These are phyloP conservation scores for Plasmodium billcollinsi DNA, from an alignment of 169 alveolate species.

Conservation along the genomic window DNA sequence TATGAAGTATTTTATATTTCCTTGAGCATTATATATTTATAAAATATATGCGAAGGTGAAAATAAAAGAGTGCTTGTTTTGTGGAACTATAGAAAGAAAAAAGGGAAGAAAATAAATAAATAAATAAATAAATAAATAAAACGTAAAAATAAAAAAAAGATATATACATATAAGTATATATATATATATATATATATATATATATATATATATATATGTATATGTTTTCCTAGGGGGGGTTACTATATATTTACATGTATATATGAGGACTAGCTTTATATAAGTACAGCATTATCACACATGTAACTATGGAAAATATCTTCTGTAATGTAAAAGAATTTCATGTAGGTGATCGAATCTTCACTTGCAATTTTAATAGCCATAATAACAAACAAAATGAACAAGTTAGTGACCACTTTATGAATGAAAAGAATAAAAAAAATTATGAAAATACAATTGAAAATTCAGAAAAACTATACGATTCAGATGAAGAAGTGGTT, in stretches of 20 bases:
- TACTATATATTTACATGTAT: background rate
- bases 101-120: no score
- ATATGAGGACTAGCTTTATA: background rate
- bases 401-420: background rate
- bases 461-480: background rate
- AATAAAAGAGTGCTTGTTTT: no score
- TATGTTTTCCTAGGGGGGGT: background rate
- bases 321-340: constrained; percentile 44
- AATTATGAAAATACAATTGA: background rate
- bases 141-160: no score
- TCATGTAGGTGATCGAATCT: constrained; percentile 27
- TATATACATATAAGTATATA: constrained; percentile 1
- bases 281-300: background rate
- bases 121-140: no score
- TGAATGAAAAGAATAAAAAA: background rate
- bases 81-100: no score
- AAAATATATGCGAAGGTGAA: no score
- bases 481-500: constrained; percentile 7
- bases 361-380: constrained; percentile 33
- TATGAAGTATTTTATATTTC: no score
- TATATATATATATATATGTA: background rate
- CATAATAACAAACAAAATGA: background rate
- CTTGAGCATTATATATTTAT: no score
- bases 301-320: constrained; percentile 36
- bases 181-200: background rate